Conservation (phyloP, 345 rosid genomes). For the Hibiscus tridactylites region DNA sequence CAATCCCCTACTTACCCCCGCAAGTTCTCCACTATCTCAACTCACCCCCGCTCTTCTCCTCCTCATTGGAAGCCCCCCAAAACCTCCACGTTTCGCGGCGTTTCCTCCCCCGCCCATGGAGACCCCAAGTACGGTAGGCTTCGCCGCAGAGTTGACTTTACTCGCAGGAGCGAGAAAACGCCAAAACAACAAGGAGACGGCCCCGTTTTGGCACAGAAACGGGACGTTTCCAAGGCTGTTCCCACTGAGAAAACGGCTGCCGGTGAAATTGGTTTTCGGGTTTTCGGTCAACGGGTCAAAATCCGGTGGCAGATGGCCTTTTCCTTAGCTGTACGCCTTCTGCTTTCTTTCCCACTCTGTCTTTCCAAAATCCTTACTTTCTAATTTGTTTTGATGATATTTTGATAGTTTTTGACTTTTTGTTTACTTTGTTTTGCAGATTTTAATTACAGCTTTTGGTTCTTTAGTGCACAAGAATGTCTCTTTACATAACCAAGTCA, state of each 20-base stretch:
- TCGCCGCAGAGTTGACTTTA: slow-evolving; percentile 30
- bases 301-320: slow-evolving; percentile 41
- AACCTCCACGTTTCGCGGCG: too few relatives aligned
- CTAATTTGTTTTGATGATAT: neutral
- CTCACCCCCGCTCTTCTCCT: slow-evolving; percentile 16
- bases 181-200: slow-evolving; percentile 12
- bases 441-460: slow-evolving; percentile 36
- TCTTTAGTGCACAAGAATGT: slow-evolving; percentile 50
- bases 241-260: slow-evolving; percentile 2
- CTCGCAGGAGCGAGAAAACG: slow-evolving; percentile 7
- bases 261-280: slow-evolving; percentile 1
- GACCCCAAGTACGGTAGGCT: slow-evolving; percentile 19
- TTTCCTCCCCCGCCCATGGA: slow-evolving; percentile 14
- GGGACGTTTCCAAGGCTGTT: slow-evolving; percentile 1
- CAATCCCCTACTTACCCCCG: slow-evolving; percentile 25
- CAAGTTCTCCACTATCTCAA: slow-evolving; percentile 32
- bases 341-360: neutral
- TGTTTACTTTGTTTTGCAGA: slow-evolving; percentile 26
- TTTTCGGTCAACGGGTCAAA: slow-evolving; percentile 19
- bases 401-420: neutral
- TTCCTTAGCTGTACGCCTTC: slow-evolving; percentile 27
- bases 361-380: neutral
- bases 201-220: slow-evolving; percentile 12
- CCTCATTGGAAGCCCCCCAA: slow-evolving; percentile 15
- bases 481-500: slow-evolving; percentile 38